Evolutionary conservation across 306 rosid genomes (phyloP), one percentile per base, ranked within the genome.

Genomic region (Clitoria ternatea): DNA sequence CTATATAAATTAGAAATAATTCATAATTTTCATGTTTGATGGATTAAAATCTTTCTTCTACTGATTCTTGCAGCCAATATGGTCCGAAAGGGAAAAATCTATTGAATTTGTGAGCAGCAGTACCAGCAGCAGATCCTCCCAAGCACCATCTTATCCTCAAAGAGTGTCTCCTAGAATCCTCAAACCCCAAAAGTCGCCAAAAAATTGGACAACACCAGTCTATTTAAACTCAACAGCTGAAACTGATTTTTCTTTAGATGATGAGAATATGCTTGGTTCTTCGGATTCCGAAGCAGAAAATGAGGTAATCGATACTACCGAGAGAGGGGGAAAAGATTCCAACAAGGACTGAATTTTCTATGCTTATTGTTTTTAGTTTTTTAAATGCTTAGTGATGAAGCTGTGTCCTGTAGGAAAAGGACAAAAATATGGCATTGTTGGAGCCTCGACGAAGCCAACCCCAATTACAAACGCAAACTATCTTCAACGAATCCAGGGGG

Each of bases 61-160:
- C 39, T 55, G 61, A 68, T 36, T 70, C 26, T 45, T 57, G 87
- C 89, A 90, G 98, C 96, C 98, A 72, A 84, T 85, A n/a, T 93
- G 98, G 97, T 77, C 86, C n/a, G 85, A 89, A 82, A 82, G 72
- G 73, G 90, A 84, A 42, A 70, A 36, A 22, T 85, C 92, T 15
- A 17, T 65, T 74, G 89, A 88, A 70, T 55, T 72, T 22, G 44
- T 75, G 69, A 76, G 81, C 68, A 57, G 70, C 73, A 72, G 53
- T 47, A 48, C 78, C 66, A 80, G 80, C 70, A 43, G 72, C 65
- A 72, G 59, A 48, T 55, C 80, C 61, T 79, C 74, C 35, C 69
- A 65, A 2, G 49, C 69, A 42, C 65, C 77, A 9, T 68, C 47
- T 73, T 82, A 81, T 79, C 90, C 98, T 55, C 89, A 66, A 62